phyloP scores from a whole-genome alignment of 176 grass and related monocot genomes.

The Aegilops bicornis region DNA sequence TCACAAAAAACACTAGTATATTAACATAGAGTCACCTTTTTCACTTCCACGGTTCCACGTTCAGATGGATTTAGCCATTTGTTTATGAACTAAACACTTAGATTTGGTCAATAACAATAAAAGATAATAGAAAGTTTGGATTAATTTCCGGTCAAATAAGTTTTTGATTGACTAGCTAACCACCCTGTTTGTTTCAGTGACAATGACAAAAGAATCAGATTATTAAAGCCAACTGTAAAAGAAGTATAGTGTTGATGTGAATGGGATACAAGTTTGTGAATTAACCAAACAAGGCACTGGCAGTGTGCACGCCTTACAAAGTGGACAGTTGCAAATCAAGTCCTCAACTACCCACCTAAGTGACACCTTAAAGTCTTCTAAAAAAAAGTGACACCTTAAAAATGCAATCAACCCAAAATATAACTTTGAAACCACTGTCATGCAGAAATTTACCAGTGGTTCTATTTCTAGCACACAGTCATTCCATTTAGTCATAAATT shows the following conservation, averaged over 20 bases:
- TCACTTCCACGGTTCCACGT: background rate
- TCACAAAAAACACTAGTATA: background rate
- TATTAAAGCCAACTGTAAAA: background rate
- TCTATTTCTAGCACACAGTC: background rate
- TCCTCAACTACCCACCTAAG: background rate
- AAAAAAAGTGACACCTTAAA: background rate
- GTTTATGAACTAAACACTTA: slow-evolving; percentile 20
- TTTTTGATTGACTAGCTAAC: background rate
- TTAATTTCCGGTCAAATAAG: background rate
- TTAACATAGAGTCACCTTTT: background rate
- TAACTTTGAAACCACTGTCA: background rate
- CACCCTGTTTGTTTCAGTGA: background rate
- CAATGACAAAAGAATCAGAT: background rate
- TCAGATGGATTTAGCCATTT: background rate
- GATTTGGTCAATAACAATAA: background rate
- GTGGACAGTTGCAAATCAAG: background rate
- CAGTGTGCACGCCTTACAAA: background rate
- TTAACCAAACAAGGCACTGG: slow-evolving; percentile 1
- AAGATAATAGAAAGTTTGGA: background rate
- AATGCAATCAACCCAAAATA: background rate
- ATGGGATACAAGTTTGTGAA: background rate
- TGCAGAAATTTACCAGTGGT: background rate
- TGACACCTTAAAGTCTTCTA: background rate
- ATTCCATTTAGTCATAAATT: background rate
- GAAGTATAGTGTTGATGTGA: background rate